These are phyloP conservation scores for Penicillium paradoxum DNA, from an alignment of 495 filamentous ascomycete genomes.

Conservation along the genomic window DNA sequence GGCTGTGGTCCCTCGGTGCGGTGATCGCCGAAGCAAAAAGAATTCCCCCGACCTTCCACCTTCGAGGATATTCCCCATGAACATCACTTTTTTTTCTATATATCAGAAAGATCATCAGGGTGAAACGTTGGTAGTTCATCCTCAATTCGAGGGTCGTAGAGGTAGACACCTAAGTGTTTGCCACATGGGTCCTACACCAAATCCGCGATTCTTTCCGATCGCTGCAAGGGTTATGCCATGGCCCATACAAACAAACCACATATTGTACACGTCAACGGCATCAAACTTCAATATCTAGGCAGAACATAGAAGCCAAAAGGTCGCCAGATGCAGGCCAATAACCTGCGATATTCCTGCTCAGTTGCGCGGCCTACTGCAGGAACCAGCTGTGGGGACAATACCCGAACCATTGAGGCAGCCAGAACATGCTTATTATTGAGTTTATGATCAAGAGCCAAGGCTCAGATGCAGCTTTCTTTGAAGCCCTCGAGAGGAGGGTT, in stretches of 20 bases:
- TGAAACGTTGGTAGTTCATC: not conserved
- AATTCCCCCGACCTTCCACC: too few species aligned
- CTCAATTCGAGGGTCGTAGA: not conserved
- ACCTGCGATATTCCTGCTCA: constrained; percentile 11
- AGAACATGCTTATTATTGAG: constrained; percentile 13
- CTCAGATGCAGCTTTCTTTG: constrained; percentile 4
- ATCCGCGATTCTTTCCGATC: constrained; percentile 3
- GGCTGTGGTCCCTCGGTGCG: constrained; percentile 5
- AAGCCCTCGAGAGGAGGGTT: constrained; percentile 6
- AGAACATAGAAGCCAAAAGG: not conserved
- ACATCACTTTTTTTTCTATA: too few species aligned
- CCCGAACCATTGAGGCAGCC: constrained; percentile 6
- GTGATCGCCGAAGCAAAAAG: constrained; percentile 5
- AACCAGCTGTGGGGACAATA: constrained; percentile 26
- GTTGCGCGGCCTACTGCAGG: constrained; percentile 42
- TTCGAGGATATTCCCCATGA: too few species aligned
- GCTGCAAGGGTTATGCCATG: constrained; percentile 7
- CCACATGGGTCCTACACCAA: constrained; percentile 12
- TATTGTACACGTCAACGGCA: constrained; percentile 7
- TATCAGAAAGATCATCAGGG: not conserved
- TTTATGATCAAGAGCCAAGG: constrained; percentile 7
- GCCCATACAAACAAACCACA: not conserved
- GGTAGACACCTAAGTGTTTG: not conserved
- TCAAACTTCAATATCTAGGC: constrained; percentile 3
- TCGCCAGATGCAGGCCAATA: not conserved